phyloP scores from a whole-genome alignment of 1,284 basidiomycete species.

The Ceratobasidium sp. region DNA sequence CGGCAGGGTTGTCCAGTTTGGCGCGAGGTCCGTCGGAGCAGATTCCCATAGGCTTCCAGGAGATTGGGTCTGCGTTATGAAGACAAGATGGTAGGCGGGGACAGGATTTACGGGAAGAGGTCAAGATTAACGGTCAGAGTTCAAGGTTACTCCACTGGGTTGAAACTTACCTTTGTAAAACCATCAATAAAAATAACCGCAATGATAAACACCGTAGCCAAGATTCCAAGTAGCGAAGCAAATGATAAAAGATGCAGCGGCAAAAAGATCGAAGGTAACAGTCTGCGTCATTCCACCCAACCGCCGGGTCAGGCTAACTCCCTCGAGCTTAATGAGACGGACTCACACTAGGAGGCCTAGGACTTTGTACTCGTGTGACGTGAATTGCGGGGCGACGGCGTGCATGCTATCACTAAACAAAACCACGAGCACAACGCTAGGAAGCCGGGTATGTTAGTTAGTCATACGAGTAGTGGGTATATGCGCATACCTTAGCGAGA shows the following conservation, averaged over 20 bases:
- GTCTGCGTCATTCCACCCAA: slow-evolving; percentile 58
- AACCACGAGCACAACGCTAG: slow-evolving; percentile 87
- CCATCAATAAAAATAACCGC: slow-evolving; percentile 89
- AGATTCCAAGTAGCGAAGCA: slow-evolving; percentile 85
- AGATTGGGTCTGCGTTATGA: slow-evolving; percentile 59
- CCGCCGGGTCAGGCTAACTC: background rate
- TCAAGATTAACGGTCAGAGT: background rate
- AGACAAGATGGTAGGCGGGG: slow-evolving; percentile 3
- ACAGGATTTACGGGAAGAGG: background rate
- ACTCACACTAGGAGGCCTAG: slow-evolving; percentile 79
- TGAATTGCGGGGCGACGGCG: slow-evolving; percentile 75
- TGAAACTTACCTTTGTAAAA: slow-evolving; percentile 69
- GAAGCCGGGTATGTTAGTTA: background rate
- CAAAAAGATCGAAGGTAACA: slow-evolving; percentile 87
- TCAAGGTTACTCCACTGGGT: background rate
- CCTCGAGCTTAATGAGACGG: slow-evolving; percentile 8
- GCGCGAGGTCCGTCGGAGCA: slow-evolving; percentile 76
- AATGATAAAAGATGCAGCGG: slow-evolving; percentile 88
- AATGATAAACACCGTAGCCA: slow-evolving; percentile 84
- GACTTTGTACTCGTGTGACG: slow-evolving; percentile 80
- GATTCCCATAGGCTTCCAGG: slow-evolving; percentile 89
- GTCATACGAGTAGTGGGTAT: slow-evolving; percentile 37
- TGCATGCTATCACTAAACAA: slow-evolving; percentile 89
- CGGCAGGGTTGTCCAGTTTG: slow-evolving; percentile 67
- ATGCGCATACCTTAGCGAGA: slow-evolving; percentile 75